Evolutionary conservation across 352 stramenopile genomes (phyloP).

Genomic region (Phytophthora litchii): DNA sequence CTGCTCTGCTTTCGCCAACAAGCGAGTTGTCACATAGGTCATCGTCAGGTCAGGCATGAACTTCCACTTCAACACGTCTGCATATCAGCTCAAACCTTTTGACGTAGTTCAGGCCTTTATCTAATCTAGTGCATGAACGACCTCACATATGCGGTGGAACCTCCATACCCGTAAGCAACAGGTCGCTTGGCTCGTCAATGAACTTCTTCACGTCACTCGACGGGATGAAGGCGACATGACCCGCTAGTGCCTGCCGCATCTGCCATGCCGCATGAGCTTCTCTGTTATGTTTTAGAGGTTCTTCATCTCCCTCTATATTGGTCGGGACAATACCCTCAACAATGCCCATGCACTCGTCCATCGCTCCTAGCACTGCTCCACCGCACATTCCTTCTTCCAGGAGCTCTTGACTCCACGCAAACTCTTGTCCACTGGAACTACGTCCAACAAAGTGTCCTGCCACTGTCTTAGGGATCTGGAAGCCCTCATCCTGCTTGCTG

Average conservation of each 20-base stretch:
- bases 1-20: conserved; percentile 86
- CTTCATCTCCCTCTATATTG: conserved; percentile 26
- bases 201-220: conserved; percentile 55
- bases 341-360: conserved; percentile 61
- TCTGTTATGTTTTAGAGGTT: conserved; percentile 28
- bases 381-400: conserved; percentile 86
- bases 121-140: conserved; percentile 30
- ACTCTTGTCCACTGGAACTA: conserved; percentile 64
- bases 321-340: conserved; percentile 81
- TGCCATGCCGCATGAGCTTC: conserved; percentile 34
- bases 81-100: conserved; percentile 20
- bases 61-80: conserved; percentile 13
- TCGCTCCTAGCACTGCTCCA: conserved; percentile 56
- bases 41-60: conserved; percentile 8
- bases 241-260: conserved; percentile 71
- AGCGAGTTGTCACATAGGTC: conserved; percentile 80
- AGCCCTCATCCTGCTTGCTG: conserved; percentile 14
- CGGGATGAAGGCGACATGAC: conserved; percentile 76
- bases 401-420: conserved; percentile 74
- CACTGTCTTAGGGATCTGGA: conserved; percentile 51
- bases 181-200: conserved; percentile 36
- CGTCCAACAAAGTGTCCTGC: conserved; percentile 64
- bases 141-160: conserved; percentile 30
- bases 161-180: conserved; percentile 47
- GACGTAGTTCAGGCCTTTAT: conserved; percentile 24